Percentiles rank a stretch among this genome's conserved stretches.
Conservation (phyloP, 306 rosid genomes). For the Dalbergia oliveri region DNA sequence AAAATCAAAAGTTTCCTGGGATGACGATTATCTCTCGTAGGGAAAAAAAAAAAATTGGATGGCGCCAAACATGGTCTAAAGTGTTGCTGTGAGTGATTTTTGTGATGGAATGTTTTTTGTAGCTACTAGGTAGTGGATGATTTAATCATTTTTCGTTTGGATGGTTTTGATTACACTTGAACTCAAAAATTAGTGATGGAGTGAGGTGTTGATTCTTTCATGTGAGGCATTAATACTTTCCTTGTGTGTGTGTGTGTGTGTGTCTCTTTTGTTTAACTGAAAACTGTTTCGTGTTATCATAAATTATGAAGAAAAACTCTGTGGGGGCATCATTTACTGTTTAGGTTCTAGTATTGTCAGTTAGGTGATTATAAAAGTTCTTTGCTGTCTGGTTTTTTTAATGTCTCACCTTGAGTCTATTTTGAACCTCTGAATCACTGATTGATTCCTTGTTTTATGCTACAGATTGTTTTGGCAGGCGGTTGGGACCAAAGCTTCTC, state of each 20-base stretch:
- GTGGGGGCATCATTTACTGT: neutral
- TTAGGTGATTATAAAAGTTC: slow-evolving; percentile 24
- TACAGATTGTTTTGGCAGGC: slow-evolving; percentile 98
- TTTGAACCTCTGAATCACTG: slow-evolving; percentile 42
- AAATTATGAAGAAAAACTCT: slow-evolving; percentile 12
- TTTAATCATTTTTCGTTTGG: slow-evolving; percentile 31
- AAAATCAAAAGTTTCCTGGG: neutral
- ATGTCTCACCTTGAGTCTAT: slow-evolving; percentile 18
- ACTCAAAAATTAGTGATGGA: slow-evolving; percentile 37
- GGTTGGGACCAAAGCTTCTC: slow-evolving; percentile 97
- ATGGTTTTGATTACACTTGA: slow-evolving; percentile 24
- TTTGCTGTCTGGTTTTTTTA: slow-evolving; percentile 11
- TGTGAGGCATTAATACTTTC: slow-evolving; percentile 24
- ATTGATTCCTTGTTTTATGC: slow-evolving; percentile 50
- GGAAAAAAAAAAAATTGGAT: neutral
- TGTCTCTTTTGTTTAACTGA: too few relatives aligned
- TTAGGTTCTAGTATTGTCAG: slow-evolving; percentile 32
- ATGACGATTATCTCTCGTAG: too few relatives aligned
- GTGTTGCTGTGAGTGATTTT: slow-evolving; percentile 27
- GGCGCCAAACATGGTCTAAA: too few relatives aligned
- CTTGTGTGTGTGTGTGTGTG: neutral
- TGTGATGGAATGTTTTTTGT: slow-evolving; percentile 1
- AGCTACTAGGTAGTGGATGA: slow-evolving; percentile 16
- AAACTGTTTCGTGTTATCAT: neutral
- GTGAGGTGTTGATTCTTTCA: slow-evolving; percentile 28